phyloP scores from a whole-genome alignment of 1,284 basidiomycete species.

The Agroathelia rolfsii region DNA sequence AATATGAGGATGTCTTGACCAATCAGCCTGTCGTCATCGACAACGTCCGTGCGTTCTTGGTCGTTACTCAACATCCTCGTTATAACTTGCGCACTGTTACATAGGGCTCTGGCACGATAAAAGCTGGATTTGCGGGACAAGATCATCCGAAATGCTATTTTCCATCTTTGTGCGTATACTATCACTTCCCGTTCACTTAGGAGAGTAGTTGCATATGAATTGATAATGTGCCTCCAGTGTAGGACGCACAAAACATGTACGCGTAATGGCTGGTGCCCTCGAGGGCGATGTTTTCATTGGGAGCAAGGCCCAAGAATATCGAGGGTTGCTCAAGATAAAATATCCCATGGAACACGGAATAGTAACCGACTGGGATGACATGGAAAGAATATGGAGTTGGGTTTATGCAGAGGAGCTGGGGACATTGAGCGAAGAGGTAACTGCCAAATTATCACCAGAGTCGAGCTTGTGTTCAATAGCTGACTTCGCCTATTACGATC shows the following conservation, averaged over 20 bases:
- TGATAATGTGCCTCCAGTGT: conserved; percentile 44
- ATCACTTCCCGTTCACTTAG: conserved; percentile 17
- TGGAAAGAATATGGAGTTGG: conserved; percentile 97
- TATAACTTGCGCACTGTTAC: conserved; percentile 14
- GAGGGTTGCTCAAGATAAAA: conserved; percentile 91
- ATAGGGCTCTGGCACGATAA: conserved; percentile 94
- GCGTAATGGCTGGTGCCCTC: conserved; percentile 92
- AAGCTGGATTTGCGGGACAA: conserved; percentile 95
- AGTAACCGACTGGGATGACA: conserved; percentile 96
- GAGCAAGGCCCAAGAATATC: conserved; percentile 84
- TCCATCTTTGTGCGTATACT: conserved; percentile 81
- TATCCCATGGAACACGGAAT: conserved; percentile 98
- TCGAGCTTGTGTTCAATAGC: conserved; percentile 10
- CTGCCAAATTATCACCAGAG: conserved; percentile 15
- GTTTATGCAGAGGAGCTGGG: conserved; percentile 92
- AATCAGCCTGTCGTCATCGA: conserved; percentile 95
- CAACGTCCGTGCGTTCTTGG: conserved; percentile 57
- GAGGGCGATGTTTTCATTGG: conserved; percentile 94
- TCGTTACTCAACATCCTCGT: conserved; percentile 12
- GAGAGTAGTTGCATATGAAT: no score
- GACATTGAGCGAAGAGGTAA: conserved; percentile 90
- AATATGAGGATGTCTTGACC: conserved; percentile 84
- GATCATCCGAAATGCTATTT: conserved; percentile 98
- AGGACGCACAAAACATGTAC: conserved; percentile 89
- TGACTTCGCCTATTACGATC: conserved; percentile 10